Percentiles rank a stretch among this genome's conserved stretches.
Evolutionary conservation across 1,139 yeast genomes (phyloP).

Genomic region (Yamadazyma membranifaciens): DNA sequence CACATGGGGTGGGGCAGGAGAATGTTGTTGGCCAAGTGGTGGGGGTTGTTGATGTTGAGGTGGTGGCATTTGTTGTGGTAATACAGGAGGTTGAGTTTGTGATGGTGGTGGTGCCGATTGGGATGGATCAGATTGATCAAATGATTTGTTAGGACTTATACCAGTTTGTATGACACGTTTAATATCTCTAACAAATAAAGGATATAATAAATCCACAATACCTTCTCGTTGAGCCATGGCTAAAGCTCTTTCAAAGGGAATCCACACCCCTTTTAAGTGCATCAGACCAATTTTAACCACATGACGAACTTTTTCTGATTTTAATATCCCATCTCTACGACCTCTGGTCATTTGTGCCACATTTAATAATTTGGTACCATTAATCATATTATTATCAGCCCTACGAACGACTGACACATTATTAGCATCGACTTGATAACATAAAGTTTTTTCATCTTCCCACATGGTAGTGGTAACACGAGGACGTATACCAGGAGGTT

Average conservation of each 20-base stretch:
- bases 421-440: conserved; percentile 94
- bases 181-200: conserved; percentile 84
- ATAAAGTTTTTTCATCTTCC: conserved; percentile 94
- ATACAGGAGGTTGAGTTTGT: conserved; percentile 1
- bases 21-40: not conserved
- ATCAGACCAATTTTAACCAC: conserved; percentile 96
- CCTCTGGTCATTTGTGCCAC: conserved; percentile 61
- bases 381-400: conserved; percentile 91
- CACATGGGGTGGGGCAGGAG: no score
- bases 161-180: conserved; percentile 63
- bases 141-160: conserved; percentile 36
- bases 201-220: conserved; percentile 81
- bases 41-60: conserved; percentile 2
- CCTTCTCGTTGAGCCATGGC: conserved; percentile 90
- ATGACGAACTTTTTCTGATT: conserved; percentile 83
- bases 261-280: conserved; percentile 98
- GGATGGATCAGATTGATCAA: conserved; percentile 20
- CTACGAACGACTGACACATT: conserved; percentile 90
- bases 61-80: not conserved
- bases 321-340: conserved; percentile 59
- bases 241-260: conserved; percentile 90
- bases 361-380: conserved; percentile 77
- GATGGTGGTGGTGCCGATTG: conserved; percentile 7
- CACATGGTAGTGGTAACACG: conserved; percentile 93
- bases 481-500: conserved; percentile 64